Base-by-base conservation (phyloP, 495 filamentous ascomycete species). In the Halenospora varia region DNA sequence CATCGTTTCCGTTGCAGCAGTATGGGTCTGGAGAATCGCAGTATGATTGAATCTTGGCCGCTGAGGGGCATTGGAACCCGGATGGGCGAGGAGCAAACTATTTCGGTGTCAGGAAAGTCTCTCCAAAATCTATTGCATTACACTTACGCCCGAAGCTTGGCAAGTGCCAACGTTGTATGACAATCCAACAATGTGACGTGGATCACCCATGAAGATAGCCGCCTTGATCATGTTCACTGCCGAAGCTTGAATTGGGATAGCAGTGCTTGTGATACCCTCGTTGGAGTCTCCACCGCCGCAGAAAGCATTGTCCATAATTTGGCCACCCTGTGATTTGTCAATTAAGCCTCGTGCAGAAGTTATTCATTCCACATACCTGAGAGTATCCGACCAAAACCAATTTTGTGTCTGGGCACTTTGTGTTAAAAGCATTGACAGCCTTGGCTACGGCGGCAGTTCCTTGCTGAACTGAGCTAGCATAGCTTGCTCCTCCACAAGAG, bases 81-180 rank as follows among this genome's bases (percentile, higher is more conserved):
- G 70, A 65, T 0, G 80, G 77, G 19, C 82, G 79, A 59, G 76
- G 68, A 53, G 73, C 80, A 57, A 86, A 86, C 81, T 78, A n/a
- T n/a, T n/a, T n/a, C n/a, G n/a, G n/a, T n/a, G n/a, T n/a, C n/a
- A n/a, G n/a, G 48, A 35, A 25, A n/a, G n/a, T n/a, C n/a, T n/a
- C n/a, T n/a, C n/a, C n/a, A n/a, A n/a, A n/a, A n/a, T n/a, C n/a
- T n/a, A n/a, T n/a, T n/a, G n/a, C n/a, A n/a, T n/a, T n/a, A 0
- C 17, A 75, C 81, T 72, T 78, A 86, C 83, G 15, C 83, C 82
- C 45, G 73, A 66, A 10, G 74, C 74, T 25, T 57, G 62, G 64
- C 81, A 85, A 17, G 80, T 84, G 15, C 84, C 83, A 55, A 86
- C 82, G 53, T 84, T 76, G 66, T 86, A n/a, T n/a, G n/a, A n/a